These are phyloP conservation scores for Lizanozyma gosingica DNA, from an alignment of 1,139 yeast genomes.

Conservation along the genomic window DNA sequence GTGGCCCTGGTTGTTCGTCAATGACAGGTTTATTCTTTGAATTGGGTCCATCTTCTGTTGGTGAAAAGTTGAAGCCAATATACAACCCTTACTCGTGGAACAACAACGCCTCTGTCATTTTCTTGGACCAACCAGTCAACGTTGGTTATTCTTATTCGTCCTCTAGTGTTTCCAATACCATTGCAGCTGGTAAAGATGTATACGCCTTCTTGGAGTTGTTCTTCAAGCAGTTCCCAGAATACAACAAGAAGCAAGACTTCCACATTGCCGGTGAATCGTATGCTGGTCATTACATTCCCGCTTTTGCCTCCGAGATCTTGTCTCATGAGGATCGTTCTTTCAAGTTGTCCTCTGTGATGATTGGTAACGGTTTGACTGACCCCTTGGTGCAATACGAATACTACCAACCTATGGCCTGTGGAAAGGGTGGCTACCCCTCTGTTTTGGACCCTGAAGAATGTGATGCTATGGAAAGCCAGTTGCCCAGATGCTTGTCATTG, in stretches of 20 bases:
- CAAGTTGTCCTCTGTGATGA: conserved; percentile 77
- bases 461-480: conserved; percentile 57
- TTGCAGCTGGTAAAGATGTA: conserved; percentile 89
- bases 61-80: conserved; percentile 56
- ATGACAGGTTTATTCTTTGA: conserved; percentile 88
- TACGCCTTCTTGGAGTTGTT: conserved; percentile 86
- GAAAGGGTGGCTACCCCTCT: conserved; percentile 80
- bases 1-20: conserved; percentile 90
- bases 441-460: conserved; percentile 78
- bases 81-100: conserved; percentile 83
- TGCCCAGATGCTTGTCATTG: conserved; percentile 76
- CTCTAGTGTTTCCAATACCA: conserved; percentile 57
- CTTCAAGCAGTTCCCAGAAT: conserved; percentile 87
- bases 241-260: conserved; percentile 53
- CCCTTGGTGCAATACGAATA: conserved; percentile 81
- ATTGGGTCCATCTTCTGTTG: conserved; percentile 77
- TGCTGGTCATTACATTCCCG: conserved; percentile 97
- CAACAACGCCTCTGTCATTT: conserved; percentile 80
- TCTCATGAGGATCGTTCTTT: conserved; percentile 70
- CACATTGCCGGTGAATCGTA: conserved; percentile 99
- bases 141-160: conserved; percentile 85
- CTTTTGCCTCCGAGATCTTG: conserved; percentile 80
- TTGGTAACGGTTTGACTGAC: conserved; percentile 95
- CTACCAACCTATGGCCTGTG: conserved; percentile 97
- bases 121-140: conserved; percentile 91